Evolutionary conservation across 495 filamentous ascomycete species (phyloP).

Genomic region (Podospora sp.): DNA sequence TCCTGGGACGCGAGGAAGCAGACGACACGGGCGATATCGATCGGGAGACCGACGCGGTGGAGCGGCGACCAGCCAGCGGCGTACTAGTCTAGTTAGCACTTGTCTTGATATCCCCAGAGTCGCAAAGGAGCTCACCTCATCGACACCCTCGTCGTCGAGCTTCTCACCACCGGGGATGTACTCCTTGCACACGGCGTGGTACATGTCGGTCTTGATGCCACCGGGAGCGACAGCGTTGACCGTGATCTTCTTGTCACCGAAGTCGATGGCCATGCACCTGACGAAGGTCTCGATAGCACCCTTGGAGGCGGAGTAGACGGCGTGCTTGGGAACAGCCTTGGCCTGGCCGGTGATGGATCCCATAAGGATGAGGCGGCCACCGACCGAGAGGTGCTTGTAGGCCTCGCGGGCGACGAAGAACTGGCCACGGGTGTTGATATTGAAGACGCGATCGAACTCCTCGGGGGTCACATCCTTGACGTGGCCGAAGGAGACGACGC

Average conservation of each 20-base stretch:
- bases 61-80: conserved; percentile 62
- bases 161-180: conserved; percentile 64
- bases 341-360: conserved; percentile 66
- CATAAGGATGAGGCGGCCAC: conserved; percentile 65
- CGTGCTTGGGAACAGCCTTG: conserved; percentile 64
- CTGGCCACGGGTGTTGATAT: conserved; percentile 76
- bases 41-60: conserved; percentile 62
- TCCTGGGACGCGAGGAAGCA: conserved; percentile 67
- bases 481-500: conserved; percentile 64
- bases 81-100: conserved; percentile 32
- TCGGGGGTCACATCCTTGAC: conserved; percentile 72
- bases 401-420: conserved; percentile 79
- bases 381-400: conserved; percentile 61
- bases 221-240: conserved; percentile 69
- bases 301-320: conserved; percentile 54
- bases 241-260: conserved; percentile 54
- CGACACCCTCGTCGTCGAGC: conserved; percentile 42
- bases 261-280: conserved; percentile 43
- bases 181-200: conserved; percentile 63
- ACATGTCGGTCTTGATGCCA: conserved; percentile 73
- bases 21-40: conserved; percentile 66
- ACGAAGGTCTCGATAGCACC: conserved; percentile 44
- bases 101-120: too few species aligned
- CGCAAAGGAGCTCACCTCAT: conserved; percentile 24
- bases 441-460: conserved; percentile 77